These are phyloP conservation scores for Veloboletus limbatus DNA, from an alignment of 1,284 basidiomycete genomes.

Conservation along the genomic window DNA sequence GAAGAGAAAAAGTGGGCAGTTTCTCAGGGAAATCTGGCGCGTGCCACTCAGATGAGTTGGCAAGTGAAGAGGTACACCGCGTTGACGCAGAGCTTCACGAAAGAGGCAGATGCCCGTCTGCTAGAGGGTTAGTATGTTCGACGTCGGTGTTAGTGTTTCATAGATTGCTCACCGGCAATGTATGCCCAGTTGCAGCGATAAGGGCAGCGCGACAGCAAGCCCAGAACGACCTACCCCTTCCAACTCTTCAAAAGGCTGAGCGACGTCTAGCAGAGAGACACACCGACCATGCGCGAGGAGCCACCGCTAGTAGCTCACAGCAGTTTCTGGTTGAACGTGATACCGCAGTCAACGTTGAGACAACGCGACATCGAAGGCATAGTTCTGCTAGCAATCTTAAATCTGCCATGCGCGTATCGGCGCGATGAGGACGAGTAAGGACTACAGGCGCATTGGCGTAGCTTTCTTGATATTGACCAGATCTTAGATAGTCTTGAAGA, in stretches of 20 bases:
- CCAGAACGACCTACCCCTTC: constrained; percentile 11
- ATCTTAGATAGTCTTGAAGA: constrained; percentile 13
- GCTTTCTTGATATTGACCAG: constrained; percentile 6
- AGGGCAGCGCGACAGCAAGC: constrained; percentile 22
- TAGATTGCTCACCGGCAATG: constrained; percentile 10
- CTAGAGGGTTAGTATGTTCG: constrained; percentile 52
- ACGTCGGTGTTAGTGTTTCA: neutral
- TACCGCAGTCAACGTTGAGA: constrained; percentile 24
- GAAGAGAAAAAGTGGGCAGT: constrained; percentile 83
- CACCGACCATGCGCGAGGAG: constrained; percentile 32
- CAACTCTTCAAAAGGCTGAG: constrained; percentile 26
- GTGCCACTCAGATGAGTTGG: constrained; percentile 75
- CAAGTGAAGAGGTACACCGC: constrained; percentile 75
- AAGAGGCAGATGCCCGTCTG: constrained; percentile 71
- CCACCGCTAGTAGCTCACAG: constrained; percentile 15
- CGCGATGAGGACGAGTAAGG: constrained; percentile 21
- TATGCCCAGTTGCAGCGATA: constrained; percentile 33
- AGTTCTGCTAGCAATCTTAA: constrained; percentile 32
- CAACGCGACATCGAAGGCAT: constrained; percentile 31
- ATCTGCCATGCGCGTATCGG: constrained; percentile 30
- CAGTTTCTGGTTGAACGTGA: constrained; percentile 33
- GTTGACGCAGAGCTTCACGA: constrained; percentile 74
- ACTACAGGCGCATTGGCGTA: neutral
- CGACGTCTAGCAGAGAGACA: constrained; percentile 23
- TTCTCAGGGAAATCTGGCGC: constrained; percentile 67